Base-by-base conservation (phyloP, 2,329 filamentous ascomycete genomes). In the Fusarium sp. region DNA sequence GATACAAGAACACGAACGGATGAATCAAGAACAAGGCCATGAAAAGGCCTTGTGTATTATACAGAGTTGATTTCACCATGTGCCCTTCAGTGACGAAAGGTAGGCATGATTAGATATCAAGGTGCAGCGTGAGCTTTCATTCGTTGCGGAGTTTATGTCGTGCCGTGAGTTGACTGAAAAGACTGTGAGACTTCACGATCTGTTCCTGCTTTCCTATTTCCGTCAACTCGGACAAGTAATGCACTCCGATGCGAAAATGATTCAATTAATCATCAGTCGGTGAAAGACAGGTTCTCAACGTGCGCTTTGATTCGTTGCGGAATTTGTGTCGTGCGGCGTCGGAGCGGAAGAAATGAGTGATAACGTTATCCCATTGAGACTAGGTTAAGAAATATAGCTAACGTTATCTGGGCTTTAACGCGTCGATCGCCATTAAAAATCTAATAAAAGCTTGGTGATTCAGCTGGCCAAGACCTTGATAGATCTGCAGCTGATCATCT, bases 1-100 rank as follows among this genome's bases (percentile, higher is more conserved):
- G 1, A 20, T 14, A 15, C 2, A 2, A 12, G 23, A 38, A 15
- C 0, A 9, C 7, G n/a, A 41, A 13, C 6, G 10, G 9, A 11
- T 11, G 13, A 20, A 20, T n/a, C 6, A 41, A 20, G 18, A 35
- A 15, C 7, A 35, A 35, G 8, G 33, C 30, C 30, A 11, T 30
- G 30, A 11, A 30, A 11, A 8, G 7, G 30, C 30, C 30, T 30
- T 8, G 30, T 30, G 30, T 11, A 30, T 30, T 11, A 30, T 30
- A 5, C 30, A 30, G 30, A 30, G 30, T 30, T 30, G 8, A 30
- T 30, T 30, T 30, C 10, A 30, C 20, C 33, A 23, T 13, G 17
- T 23, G 6, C 11, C n/a, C 11, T 23, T 10, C 3, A 14, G 17
- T 20, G 1, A 9, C 7, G 3, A 13, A 14, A 15, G 5, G 5